These are phyloP conservation scores for Mortierella sp. DNA, from an alignment of 371 early-diverging fungal species.

Conservation along the genomic window DNA sequence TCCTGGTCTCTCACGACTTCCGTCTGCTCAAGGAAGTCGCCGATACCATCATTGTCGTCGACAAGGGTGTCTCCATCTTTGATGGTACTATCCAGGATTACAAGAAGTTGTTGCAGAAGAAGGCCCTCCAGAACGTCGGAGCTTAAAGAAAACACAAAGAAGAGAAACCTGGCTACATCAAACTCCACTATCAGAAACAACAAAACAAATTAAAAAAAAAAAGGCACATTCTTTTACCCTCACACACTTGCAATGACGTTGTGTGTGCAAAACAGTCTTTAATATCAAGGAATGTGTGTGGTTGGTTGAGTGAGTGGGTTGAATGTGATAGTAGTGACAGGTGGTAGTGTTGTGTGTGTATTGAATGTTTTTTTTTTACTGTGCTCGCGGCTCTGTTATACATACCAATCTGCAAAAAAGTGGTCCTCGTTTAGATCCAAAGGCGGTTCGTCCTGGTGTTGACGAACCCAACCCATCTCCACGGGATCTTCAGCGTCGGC, in stretches of 20 bases:
- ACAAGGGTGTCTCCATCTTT: conserved; percentile 85
- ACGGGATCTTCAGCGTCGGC: conserved; percentile 44
- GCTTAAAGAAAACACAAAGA: neutral
- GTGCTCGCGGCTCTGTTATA: too few relatives aligned
- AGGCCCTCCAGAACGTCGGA: conserved; percentile 47
- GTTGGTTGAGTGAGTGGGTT: too few relatives aligned
- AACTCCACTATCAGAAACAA: too few relatives aligned
- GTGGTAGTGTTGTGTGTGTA: too few relatives aligned
- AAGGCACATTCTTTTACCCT: too few relatives aligned
- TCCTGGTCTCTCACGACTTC: conserved; percentile 99
- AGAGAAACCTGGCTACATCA: too few relatives aligned
- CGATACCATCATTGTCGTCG: conserved; percentile 94
- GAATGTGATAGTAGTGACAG: too few relatives aligned
- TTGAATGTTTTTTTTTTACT: too few relatives aligned
- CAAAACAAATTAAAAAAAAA: too few relatives aligned
- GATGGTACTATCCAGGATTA: conserved; percentile 74
- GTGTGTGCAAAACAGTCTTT: too few relatives aligned
- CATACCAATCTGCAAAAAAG: conserved; percentile 54
- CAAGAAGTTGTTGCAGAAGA: conserved; percentile 77
- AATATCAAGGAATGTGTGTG: too few relatives aligned
- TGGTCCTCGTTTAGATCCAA: conserved; percentile 49
- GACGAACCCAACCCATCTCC: conserved; percentile 55
- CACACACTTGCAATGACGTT: too few relatives aligned
- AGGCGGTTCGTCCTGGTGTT: conserved; percentile 46
- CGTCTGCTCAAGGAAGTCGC: conserved; percentile 96